Evolutionary conservation across 768 basidiomycete genomes (phyloP).

Genomic region (Hericium alpestre): DNA sequence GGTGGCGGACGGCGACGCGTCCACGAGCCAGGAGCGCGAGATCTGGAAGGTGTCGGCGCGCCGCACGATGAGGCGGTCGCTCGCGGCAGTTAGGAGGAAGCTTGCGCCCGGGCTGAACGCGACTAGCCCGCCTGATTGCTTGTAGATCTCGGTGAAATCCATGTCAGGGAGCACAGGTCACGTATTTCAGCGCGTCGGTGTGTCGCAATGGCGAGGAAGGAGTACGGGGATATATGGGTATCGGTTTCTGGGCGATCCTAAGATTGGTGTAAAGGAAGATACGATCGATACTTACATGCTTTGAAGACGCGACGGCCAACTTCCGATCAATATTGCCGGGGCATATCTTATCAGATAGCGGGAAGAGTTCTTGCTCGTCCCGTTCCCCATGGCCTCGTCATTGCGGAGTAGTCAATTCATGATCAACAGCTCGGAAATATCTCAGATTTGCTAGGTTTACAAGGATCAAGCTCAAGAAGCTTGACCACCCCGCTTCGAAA

Average conservation of each 20-base stretch:
- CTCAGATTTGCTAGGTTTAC: too few relatives aligned
- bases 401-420: too few relatives aligned
- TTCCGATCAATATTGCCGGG: too few relatives aligned
- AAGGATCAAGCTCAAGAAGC: too few relatives aligned
- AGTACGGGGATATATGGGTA: background rate
- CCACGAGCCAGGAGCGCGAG: constrained; percentile 67
- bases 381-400: too few relatives aligned
- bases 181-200: too few relatives aligned
- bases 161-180: constrained; percentile 23
- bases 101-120: constrained; percentile 80
- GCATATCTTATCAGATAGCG: too few relatives aligned
- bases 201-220: background rate
- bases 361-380: too few relatives aligned
- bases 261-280: background rate
- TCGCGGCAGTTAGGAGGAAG: constrained; percentile 71
- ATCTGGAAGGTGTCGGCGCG: constrained; percentile 79
- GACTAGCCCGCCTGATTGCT: constrained; percentile 57
- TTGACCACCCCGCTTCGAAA: too few relatives aligned
- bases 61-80: constrained; percentile 73
- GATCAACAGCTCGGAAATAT: too few relatives aligned
- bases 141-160: constrained; percentile 86
- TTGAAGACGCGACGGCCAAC: background rate
- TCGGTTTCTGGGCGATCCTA: background rate
- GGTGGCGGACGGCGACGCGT: constrained; percentile 38
- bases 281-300: too few relatives aligned